Conservation (phyloP, 2,329 filamentous ascomycete genomes). For the Arachnomyces sp. region DNA sequence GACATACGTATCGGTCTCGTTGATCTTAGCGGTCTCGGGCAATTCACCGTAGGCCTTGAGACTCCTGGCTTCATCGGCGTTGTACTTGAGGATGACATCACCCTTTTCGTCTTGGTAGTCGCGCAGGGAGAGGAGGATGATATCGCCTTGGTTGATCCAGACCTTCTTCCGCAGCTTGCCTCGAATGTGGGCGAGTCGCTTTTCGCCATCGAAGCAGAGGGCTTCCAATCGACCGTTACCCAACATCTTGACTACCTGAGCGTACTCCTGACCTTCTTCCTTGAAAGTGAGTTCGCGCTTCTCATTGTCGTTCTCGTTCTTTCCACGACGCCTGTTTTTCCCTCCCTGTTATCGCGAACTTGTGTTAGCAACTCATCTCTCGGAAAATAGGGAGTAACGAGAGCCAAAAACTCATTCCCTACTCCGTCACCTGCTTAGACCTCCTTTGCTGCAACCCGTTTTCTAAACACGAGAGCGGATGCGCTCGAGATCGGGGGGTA, state of each 20-base stretch:
- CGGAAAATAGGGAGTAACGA: slow-evolving; percentile 4
- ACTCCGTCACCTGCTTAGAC: not conserved
- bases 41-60: slow-evolving; percentile 97
- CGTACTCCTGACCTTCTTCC: slow-evolving; percentile 91
- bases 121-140: slow-evolving; percentile 78
- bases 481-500: not conserved
- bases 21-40: slow-evolving; percentile 97
- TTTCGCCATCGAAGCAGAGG: slow-evolving; percentile 89
- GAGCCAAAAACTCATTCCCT: slow-evolving; percentile 8
- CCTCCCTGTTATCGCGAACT: slow-evolving; percentile 62
- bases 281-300: slow-evolving; percentile 99
- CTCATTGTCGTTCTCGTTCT: slow-evolving; percentile 99
- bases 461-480: not conserved
- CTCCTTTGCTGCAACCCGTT: not conserved
- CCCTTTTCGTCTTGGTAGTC: slow-evolving; percentile 94
- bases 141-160: slow-evolving; percentile 98
- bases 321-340: slow-evolving; percentile 96
- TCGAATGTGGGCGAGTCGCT: slow-evolving; percentile 76
- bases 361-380: slow-evolving; percentile 24
- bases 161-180: slow-evolving; percentile 99
- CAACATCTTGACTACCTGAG: slow-evolving; percentile 90
- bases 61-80: slow-evolving; percentile 85
- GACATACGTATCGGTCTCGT: slow-evolving; percentile 90
- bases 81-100: slow-evolving; percentile 92
- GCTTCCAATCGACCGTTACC: slow-evolving; percentile 91